phyloP scores from a whole-genome alignment of 805 yeast species.

The Candida montana region DNA sequence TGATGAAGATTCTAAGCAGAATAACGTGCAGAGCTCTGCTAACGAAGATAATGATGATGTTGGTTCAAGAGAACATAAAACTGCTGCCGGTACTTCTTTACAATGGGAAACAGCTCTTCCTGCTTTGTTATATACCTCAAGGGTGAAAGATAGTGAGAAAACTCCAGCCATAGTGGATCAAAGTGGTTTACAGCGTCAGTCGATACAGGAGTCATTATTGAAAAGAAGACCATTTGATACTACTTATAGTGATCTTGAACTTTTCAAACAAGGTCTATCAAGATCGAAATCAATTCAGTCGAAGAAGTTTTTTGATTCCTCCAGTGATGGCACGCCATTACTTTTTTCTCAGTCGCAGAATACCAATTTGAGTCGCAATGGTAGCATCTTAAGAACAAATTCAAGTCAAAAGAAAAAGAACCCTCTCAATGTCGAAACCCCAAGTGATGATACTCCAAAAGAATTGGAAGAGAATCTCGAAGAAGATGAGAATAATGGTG shows the following conservation, averaged over 20 bases:
- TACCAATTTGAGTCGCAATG: slow-evolving; percentile 3
- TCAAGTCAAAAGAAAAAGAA: background rate
- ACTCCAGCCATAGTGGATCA: background rate
- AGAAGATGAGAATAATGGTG: background rate
- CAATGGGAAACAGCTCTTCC: slow-evolving; percentile 6
- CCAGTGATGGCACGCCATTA: slow-evolving; percentile 6
- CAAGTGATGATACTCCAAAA: background rate
- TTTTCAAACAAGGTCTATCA: slow-evolving; percentile 10
- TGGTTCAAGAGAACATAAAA: background rate
- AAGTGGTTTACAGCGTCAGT: background rate
- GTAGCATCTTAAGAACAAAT: background rate
- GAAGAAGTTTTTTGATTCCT: slow-evolving; percentile 1
- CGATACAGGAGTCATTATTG: slow-evolving; percentile 5
- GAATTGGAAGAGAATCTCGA: background rate
- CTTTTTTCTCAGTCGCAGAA: slow-evolving; percentile 9
- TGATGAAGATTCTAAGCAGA: too few species aligned
- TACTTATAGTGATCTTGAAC: slow-evolving; percentile 9
- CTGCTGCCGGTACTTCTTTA: background rate
- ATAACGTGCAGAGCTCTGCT: too few species aligned
- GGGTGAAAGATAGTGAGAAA: background rate
- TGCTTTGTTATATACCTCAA: slow-evolving; percentile 1
- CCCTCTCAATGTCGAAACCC: background rate
- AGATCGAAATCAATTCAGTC: slow-evolving; percentile 13
- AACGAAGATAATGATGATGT: too few species aligned
- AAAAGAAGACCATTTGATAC: slow-evolving; percentile 3